phyloP scores from a whole-genome alignment of 805 yeast genomes.

The Dipodascopsis uninucleata region DNA sequence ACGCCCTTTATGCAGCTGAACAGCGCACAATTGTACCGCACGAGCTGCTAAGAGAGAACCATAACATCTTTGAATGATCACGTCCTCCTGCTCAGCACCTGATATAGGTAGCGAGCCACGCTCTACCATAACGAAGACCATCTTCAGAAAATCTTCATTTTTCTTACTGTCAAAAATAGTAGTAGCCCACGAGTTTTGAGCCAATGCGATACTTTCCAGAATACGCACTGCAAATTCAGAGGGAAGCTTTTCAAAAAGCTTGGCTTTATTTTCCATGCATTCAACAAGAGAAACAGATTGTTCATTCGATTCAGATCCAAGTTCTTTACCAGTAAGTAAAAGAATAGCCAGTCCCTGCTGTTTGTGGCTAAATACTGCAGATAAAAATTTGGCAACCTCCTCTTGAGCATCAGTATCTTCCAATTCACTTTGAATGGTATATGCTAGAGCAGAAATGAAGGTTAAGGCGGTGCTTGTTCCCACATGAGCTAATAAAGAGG shows the following conservation, averaged over 20 bases:
- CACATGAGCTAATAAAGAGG: conserved; percentile 77
- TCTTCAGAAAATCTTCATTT: conserved; percentile 6
- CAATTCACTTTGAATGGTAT: conserved; percentile 53
- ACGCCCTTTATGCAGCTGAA: conserved; percentile 58
- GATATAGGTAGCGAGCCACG: conserved; percentile 12
- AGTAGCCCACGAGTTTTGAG: conserved; percentile 75
- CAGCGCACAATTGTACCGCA: conserved; percentile 70
- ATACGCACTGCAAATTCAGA: conserved; percentile 47
- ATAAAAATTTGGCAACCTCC: conserved; percentile 31
- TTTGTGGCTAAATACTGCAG: conserved; percentile 33
- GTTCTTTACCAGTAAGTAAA: conserved; percentile 35
- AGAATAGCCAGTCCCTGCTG: conserved; percentile 42
- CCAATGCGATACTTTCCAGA: conserved; percentile 67
- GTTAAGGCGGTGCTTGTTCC: conserved; percentile 61
- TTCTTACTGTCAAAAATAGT: conserved; percentile 44
- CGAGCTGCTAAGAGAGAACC: conserved; percentile 59
- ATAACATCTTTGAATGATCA: conserved; percentile 42
- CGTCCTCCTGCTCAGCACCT: conserved; percentile 17
- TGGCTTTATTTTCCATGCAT: conserved; percentile 31
- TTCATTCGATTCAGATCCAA: conserved; percentile 20
- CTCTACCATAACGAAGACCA: conserved; percentile 12
- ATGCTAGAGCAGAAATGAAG: conserved; percentile 55
- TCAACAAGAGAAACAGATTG: conserved; percentile 28
- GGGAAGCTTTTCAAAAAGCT: conserved; percentile 17
- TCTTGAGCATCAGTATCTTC: conserved; percentile 27